A percentile compares a stretch with the other conserved stretches of the same genome.
Evolutionary conservation across 2,329 filamentous ascomycete species (phyloP).

Genomic region (Pseudopithomyces chartarum): DNA sequence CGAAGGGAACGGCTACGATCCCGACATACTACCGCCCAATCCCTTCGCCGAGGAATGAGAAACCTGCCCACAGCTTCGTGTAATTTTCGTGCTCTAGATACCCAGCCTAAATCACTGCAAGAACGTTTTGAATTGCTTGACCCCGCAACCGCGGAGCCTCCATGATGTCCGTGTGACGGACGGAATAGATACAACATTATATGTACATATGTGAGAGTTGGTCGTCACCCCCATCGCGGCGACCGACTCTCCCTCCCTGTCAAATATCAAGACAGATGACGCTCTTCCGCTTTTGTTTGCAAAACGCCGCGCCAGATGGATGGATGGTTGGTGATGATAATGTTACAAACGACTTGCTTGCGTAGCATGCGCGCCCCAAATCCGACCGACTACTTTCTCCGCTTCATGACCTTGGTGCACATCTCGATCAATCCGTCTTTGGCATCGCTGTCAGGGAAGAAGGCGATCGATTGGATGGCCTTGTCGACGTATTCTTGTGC

Average conservation of each 20-base stretch:
- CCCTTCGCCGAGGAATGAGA: conserved; percentile 19
- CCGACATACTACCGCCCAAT: conserved; percentile 25
- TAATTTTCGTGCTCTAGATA: conserved; percentile 1
- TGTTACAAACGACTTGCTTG: neutral
- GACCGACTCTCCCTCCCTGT: neutral
- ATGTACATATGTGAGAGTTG: conserved; percentile 11
- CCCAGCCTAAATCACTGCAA: neutral
- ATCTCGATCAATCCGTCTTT: conserved; percentile 91
- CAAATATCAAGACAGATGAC: neutral
- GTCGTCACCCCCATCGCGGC: neutral
- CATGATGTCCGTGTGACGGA: neutral
- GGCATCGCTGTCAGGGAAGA: conserved; percentile 92
- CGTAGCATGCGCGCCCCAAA: neutral
- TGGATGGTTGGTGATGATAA: neutral
- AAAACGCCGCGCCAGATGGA: neutral
- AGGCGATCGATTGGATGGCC: conserved; percentile 80
- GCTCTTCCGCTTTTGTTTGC: neutral
- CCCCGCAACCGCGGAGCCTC: neutral
- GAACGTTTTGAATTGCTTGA: conserved; percentile 1
- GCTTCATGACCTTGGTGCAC: conserved; percentile 88
- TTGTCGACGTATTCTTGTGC: conserved; percentile 90
- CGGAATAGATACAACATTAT: conserved; percentile 12
- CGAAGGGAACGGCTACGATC: conserved; percentile 27
- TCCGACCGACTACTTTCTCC: conserved; percentile 69
- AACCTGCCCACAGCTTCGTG: neutral